Conservation (phyloP, 441 rosid genomes). For the Brassica hybrid region DNA sequence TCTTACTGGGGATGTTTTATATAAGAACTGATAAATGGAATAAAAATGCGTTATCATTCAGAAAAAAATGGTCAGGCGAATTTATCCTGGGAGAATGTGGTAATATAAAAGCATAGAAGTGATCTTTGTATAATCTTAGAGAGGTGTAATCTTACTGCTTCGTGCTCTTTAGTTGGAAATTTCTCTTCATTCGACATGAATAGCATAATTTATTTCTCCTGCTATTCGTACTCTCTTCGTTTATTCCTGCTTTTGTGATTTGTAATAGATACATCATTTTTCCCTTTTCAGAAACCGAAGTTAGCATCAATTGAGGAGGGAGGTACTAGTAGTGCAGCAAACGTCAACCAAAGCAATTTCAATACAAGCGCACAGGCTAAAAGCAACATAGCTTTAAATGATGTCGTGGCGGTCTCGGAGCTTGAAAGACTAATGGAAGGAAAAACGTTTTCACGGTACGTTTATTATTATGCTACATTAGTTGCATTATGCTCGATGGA, state of each 20-base stretch:
- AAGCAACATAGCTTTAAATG: conserved; percentile 38
- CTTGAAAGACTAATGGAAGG: conserved; percentile 75
- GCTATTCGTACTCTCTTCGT: conserved; percentile 2
- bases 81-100: background rate
- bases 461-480: conserved; percentile 13
- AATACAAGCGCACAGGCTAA: conserved; percentile 42
- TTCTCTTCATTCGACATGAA: conserved; percentile 12
- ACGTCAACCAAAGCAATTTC: conserved; percentile 40
- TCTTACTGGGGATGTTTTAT: background rate
- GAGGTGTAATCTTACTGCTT: conserved; percentile 7
- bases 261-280: conserved; percentile 5
- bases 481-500: conserved; percentile 18
- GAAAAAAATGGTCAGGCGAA: background rate
- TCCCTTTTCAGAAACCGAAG: conserved; percentile 27
- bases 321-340: conserved; percentile 46
- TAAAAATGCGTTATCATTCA: background rate
- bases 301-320: conserved; percentile 40
- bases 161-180: conserved; percentile 10
- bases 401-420: conserved; percentile 52
- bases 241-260: conserved; percentile 12
- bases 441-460: conserved; percentile 69
- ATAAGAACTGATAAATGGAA: background rate
- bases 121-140: conserved; percentile 5
- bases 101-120: background rate
- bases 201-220: background rate